Evolutionary conservation across 495 filamentous ascomycete genomes (phyloP).

Genomic region (Lindgomyces ingoldianus): DNA sequence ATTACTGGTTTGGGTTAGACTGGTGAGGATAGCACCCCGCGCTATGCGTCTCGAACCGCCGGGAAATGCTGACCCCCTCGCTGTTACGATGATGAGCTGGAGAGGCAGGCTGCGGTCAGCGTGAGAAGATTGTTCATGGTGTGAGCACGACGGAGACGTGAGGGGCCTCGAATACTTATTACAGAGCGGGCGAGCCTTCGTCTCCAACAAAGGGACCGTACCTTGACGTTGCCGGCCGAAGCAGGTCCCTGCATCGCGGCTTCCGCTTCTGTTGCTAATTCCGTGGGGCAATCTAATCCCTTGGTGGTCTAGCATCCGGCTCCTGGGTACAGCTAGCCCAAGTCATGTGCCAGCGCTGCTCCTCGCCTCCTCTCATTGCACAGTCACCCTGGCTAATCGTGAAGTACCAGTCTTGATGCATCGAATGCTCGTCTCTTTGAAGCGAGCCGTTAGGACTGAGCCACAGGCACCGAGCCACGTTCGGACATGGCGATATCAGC

Average conservation of each 20-base stretch:
- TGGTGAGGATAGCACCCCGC: neutral
- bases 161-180: slow-evolving; percentile 6
- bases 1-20: slow-evolving; percentile 19
- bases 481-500: no score
- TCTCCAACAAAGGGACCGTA: slow-evolving; percentile 1
- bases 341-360: neutral
- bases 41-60: slow-evolving; percentile 10
- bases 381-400: no score
- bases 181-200: neutral
- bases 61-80: neutral
- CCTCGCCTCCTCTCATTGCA: no score
- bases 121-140: no score
- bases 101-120: neutral
- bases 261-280: neutral
- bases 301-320: neutral
- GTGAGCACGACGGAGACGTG: no score
- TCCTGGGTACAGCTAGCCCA: neutral
- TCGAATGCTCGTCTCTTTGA: no score
- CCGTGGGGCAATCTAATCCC: no score
- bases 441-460: no score
- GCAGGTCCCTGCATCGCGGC: slow-evolving; percentile 7
- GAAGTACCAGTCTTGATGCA: no score
- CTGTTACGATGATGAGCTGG: neutral
- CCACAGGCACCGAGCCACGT: neutral
- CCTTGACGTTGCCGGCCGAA: neutral